Base-by-base conservation (phyloP, 768 basidiomycete species). In the Lactarius psammicola region DNA sequence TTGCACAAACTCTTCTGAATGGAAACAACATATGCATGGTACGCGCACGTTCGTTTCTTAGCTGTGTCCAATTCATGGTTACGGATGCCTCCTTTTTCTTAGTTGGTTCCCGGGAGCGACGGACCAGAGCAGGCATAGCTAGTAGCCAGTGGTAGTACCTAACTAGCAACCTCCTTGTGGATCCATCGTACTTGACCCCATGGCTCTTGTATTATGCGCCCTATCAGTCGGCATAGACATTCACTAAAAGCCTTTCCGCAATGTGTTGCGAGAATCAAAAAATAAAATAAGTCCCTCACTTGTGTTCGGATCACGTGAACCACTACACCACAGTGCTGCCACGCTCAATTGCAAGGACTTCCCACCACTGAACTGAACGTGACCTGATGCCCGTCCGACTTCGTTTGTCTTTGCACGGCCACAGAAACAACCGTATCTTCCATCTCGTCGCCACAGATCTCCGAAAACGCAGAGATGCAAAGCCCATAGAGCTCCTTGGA, bases 11-110 rank as follows among this genome's bases (percentile, higher is more conserved):
- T 20, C 80, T 96, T 53, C 77, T 96, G 65, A 96, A 96, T 73
- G 94, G 94, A 17, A 96, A 94, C 78, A 95, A 96, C 69, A 98
- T 99, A 49, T 96, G 94, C 74, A 96, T 98, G 88, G 95, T 93
- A 70, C 59, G 68, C 55, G n/a, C 55, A 23, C 63, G 46, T 70
- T 18, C 57, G 66, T 2, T 38, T 3, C 58, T 28, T 3, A 56
- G 51, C 8, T 30, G 31, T 31, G 38, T 60, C 56, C 68, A 28
- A 23, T n/a, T 9, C 23, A 33, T 46, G 46, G 20, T 17, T 11
- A 26, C 28, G 20, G n/a, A 54, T 34, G n/a, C 46, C 10, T 26
- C 11, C 28, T n/a, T n/a, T 53, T n/a, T 30, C 49, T n/a, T 59
- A 88, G 88, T 77, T 90, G 63, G 85, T 90, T 69, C 88, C 88